Evolutionary conservation across 1,284 basidiomycete genomes (phyloP).

Genomic region (Lentinula novae-zelandiae): DNA sequence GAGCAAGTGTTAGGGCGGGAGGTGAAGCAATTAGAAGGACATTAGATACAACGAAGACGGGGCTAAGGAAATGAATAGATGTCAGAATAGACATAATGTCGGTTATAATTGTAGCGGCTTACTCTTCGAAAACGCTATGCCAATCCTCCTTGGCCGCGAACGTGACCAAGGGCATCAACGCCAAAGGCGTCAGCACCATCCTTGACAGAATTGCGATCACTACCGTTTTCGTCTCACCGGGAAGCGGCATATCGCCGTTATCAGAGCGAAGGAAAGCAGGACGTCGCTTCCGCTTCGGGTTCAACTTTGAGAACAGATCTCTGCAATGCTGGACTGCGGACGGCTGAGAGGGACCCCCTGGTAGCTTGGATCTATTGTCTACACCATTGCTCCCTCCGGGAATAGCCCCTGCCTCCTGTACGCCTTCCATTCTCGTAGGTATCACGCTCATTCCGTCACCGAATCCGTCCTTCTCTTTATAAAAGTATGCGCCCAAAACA

Average conservation of each 20-base stretch:
- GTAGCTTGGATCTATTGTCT: neutral
- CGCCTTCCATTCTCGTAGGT: constrained; percentile 2
- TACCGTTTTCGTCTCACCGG: constrained; percentile 81
- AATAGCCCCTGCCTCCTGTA: constrained; percentile 8
- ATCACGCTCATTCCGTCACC: neutral
- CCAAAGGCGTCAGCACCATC: constrained; percentile 83
- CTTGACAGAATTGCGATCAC: constrained; percentile 72
- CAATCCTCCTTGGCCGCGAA: constrained; percentile 57
- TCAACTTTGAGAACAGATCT: constrained; percentile 32
- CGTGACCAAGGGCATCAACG: constrained; percentile 74
- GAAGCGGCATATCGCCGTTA: constrained; percentile 24
- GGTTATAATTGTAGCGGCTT: constrained; percentile 28
- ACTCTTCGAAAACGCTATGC: constrained; percentile 74
- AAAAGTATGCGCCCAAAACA: constrained; percentile 92
- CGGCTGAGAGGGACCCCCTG: constrained; percentile 18
- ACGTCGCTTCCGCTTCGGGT: neutral
- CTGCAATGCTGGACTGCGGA: constrained; percentile 40
- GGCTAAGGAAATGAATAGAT: constrained; percentile 41
- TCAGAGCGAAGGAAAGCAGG: neutral
- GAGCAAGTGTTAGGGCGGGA: constrained; percentile 78
- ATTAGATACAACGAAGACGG: constrained; percentile 79
- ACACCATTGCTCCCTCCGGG: neutral
- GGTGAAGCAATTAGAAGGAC: constrained; percentile 76
- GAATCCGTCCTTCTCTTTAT: constrained; percentile 24
- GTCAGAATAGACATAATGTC: constrained; percentile 3